These are phyloP conservation scores for Bretschneidera sinensis DNA, from an alignment of 345 rosid genomes.

Conservation along the genomic window DNA sequence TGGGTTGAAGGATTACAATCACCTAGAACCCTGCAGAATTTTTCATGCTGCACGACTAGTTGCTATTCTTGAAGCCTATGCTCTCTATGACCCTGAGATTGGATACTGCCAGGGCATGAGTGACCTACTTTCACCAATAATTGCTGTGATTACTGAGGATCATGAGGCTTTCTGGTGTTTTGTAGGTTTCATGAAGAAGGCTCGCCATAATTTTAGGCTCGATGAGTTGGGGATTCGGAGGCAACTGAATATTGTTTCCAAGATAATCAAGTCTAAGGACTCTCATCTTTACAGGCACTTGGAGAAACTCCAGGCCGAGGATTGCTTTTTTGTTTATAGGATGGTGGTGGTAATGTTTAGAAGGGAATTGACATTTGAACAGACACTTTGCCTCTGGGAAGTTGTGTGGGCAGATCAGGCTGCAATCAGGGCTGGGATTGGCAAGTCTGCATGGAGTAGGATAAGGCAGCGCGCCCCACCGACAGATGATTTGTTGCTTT, in stretches of 20 bases:
- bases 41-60: conserved; percentile 94
- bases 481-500: conserved; percentile 79
- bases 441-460: conserved; percentile 82
- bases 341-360: conserved; percentile 96
- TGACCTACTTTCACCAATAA: conserved; percentile 88
- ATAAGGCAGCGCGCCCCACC: conserved; percentile 87
- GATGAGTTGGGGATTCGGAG: conserved; percentile 92
- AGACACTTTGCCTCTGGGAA: conserved; percentile 89
- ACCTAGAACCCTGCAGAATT: conserved; percentile 68
- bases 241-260: conserved; percentile 78
- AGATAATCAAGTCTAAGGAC: conserved; percentile 83
- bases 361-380: conserved; percentile 83
- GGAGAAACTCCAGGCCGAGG: conserved; percentile 88
- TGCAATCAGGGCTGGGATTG: conserved; percentile 79
- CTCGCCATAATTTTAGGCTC: conserved; percentile 88
- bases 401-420: conserved; percentile 99
- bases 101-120: conserved; percentile 99
- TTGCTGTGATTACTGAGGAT: conserved; percentile 70
- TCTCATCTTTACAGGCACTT: conserved; percentile 82
- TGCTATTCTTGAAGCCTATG: conserved; percentile 93
- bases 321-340: conserved; percentile 93
- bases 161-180: conserved; percentile 97
- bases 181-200: conserved; percentile 90
- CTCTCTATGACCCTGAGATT: conserved; percentile 79
- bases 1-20: conserved; percentile 68